Evolutionary conservation across 2,329 filamentous ascomycete species (phyloP).

Genomic region (Teratosphaeriaceae sp.): DNA sequence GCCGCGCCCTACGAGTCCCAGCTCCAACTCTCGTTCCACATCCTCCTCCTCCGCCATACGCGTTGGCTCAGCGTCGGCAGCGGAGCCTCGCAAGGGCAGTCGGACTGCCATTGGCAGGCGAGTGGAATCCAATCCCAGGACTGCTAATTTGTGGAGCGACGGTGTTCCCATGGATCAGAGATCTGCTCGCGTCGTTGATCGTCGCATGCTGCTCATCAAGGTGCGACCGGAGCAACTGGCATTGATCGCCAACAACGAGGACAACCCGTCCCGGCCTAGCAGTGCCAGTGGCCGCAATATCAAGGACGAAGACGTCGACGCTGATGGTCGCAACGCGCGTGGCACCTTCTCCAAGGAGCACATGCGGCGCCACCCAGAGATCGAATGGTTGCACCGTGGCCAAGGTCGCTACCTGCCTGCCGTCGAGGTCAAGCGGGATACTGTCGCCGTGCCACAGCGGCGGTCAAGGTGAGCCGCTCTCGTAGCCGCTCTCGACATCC

Average conservation of each 20-base stretch:
- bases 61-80: neutral
- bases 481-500: neutral
- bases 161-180: too few relatives aligned
- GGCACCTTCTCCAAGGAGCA: slow-evolving; percentile 28
- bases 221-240: neutral
- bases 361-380: slow-evolving; percentile 24
- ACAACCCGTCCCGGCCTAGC: neutral
- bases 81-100: neutral
- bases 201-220: neutral
- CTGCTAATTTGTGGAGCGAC: neutral
- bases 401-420: slow-evolving; percentile 28
- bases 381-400: slow-evolving; percentile 28
- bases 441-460: slow-evolving; percentile 1
- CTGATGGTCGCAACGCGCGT: slow-evolving; percentile 22
- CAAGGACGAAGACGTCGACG: slow-evolving; percentile 7
- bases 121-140: neutral
- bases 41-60: neutral
- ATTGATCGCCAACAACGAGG: neutral
- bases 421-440: slow-evolving; percentile 7
- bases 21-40: neutral
- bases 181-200: neutral
- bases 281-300: neutral
- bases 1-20: too few relatives aligned
- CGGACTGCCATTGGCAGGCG: neutral
- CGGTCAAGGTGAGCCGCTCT: slow-evolving; percentile 5